These are phyloP conservation scores for Candida easanensis DNA, from an alignment of 805 yeast genomes.

Conservation along the genomic window DNA sequence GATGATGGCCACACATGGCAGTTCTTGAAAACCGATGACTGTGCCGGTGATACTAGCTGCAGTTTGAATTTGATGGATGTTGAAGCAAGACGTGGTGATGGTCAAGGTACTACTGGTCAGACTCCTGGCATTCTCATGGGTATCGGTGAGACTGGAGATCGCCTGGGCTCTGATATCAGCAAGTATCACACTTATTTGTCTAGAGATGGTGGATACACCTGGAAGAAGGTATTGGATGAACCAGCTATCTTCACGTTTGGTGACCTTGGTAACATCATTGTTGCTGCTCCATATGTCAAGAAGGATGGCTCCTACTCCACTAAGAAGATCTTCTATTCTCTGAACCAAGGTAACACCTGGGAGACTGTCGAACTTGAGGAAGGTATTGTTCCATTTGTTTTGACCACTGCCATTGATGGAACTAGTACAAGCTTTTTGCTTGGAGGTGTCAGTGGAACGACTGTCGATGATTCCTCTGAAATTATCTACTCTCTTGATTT, in stretches of 20 bases:
- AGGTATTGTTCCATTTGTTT: slow-evolving; percentile 37
- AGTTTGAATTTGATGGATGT: slow-evolving; percentile 35
- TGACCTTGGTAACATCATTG: slow-evolving; percentile 73
- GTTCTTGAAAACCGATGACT: slow-evolving; percentile 26
- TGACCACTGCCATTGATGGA: slow-evolving; percentile 68
- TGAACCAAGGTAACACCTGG: slow-evolving; percentile 78
- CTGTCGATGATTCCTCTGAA: slow-evolving; percentile 9
- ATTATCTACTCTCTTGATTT: slow-evolving; percentile 49
- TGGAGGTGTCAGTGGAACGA: slow-evolving; percentile 35
- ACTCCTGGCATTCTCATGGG: slow-evolving; percentile 46
- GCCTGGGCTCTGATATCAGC: slow-evolving; percentile 14
- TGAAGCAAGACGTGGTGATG: slow-evolving; percentile 31
- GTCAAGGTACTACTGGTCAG: slow-evolving; percentile 29
- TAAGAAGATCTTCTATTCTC: slow-evolving; percentile 48
- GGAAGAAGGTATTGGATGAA: slow-evolving; percentile 54
- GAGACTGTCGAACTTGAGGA: slow-evolving; percentile 42
- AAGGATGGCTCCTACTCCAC: slow-evolving; percentile 28
- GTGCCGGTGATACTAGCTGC: slow-evolving; percentile 29
- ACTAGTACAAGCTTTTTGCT: slow-evolving; percentile 62
- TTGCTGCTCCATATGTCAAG: slow-evolving; percentile 40
- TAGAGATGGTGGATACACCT: slow-evolving; percentile 75
- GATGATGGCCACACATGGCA: slow-evolving; percentile 40
- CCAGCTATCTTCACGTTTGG: slow-evolving; percentile 62
- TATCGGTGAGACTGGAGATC: slow-evolving; percentile 36
- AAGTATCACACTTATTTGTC: slow-evolving; percentile 56